These are phyloP conservation scores for Delonix regia DNA, from an alignment of 306 rosid species.

Conservation along the genomic window DNA sequence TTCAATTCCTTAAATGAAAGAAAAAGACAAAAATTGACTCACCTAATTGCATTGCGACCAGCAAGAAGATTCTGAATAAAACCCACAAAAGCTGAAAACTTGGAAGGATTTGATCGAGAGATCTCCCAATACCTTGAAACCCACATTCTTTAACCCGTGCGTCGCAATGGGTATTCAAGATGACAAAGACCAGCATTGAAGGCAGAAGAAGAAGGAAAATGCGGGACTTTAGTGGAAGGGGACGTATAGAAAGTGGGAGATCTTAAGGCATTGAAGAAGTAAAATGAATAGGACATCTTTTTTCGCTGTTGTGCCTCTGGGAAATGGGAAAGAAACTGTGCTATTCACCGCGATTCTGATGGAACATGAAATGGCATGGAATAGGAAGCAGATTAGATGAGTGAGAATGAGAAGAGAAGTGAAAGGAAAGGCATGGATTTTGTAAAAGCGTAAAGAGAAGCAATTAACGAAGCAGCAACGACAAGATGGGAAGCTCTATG, in stretches of 20 bases:
- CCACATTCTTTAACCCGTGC: conserved; percentile 49
- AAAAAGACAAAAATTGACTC: background rate
- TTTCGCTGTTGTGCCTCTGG: background rate
- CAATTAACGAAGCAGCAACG: conserved; percentile 16
- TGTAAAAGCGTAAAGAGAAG: conserved; percentile 27
- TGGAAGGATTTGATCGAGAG: conserved; percentile 33
- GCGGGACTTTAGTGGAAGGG: conserved; percentile 33
- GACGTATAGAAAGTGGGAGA: conserved; percentile 40
- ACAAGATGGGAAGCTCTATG: conserved; percentile 33
- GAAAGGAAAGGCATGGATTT: background rate
- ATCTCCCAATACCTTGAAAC: conserved; percentile 28
- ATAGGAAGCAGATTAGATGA: background rate
- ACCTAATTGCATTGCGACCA: conserved; percentile 64
- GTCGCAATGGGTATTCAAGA: conserved; percentile 33
- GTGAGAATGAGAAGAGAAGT: background rate
- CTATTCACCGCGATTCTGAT: background rate
- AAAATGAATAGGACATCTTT: conserved; percentile 32
- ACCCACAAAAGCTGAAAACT: conserved; percentile 41
- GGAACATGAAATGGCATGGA: conserved; percentile 15
- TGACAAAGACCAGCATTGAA: conserved; percentile 46
- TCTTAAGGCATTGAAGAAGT: conserved; percentile 39
- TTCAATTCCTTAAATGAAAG: background rate
- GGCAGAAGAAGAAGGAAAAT: conserved; percentile 32
- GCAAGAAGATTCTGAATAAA: conserved; percentile 15
- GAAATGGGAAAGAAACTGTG: background rate